Evolutionary conservation across 192 early-diverging fungal species (phyloP), one percentile per base, ranked within the genome.

Genomic region (Obelidium mucronatum): DNA sequence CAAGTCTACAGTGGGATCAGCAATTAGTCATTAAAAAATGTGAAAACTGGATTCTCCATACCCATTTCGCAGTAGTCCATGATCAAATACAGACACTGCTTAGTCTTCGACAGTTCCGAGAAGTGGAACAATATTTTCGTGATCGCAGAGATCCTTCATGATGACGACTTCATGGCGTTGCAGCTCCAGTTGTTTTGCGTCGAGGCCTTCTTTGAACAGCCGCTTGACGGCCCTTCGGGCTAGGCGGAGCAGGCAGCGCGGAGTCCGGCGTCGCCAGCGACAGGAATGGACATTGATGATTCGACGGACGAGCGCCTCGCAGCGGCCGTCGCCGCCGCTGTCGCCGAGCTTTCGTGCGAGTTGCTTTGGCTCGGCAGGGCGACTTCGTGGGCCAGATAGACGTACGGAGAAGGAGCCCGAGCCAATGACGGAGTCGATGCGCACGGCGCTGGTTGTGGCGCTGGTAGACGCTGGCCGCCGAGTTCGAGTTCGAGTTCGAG

Each of bases 371-470:
- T 2, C 31, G 22, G 60, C 31, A 58, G 6, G 1, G 26, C 17
- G 40, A 68, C 44, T 53, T 64, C 33, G 11, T 62, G 53, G 33
- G 71, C 83, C 36, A 77, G 72, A 67, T 77, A 86, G 66, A 87
- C 85, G 54, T 82, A 76, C n/a, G 64, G 85, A 83, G 75, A 87
- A 87, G 5, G 81, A 83, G 26, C 85, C 85, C 55, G 73, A 60
- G 44, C 85, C 85, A 30, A 87, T 59, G 28, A 87, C 74, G 53
- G 26, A 44, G 58, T 63, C 59, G 54, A 87, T 73, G 13, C 48
- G 37, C 30, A 82, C 52, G 24, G 70, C 70, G 17, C 22, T 11
- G 56, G 56, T 8, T 11, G 56, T 59, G n/a, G 56, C 56, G 24
- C 6, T 1, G 56, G 56, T 8, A n/a, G n/a, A n/a, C n/a, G n/a